Evolutionary conservation across 2,329 filamentous ascomycete genomes (phyloP), one percentile per base, ranked within the genome.

Genomic region (Mycosphaerella sp.): DNA sequence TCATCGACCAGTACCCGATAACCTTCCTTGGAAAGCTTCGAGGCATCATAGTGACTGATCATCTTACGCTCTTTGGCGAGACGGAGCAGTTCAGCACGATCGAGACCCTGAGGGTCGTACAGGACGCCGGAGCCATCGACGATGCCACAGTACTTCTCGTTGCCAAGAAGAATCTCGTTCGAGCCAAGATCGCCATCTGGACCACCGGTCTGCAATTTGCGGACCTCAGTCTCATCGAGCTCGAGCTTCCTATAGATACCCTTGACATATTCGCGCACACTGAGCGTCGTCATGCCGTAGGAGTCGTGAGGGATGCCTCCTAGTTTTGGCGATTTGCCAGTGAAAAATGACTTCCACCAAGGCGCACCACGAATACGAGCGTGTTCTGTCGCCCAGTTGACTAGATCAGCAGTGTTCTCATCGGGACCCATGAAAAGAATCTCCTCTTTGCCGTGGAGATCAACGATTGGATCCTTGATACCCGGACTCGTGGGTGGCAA

Each of bases 281-380:
- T 96, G 51, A 97, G 74, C 0, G 93, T 97, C 0, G 93, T 98
- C 93, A 98, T 98, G 64, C 93, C 93, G 66, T 98, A 98, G 36
- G 78, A 74, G 69, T 98, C 93, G 71, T 98, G 93, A 34, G 93
- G 93, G 61, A 98, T 98, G 67, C 93, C 93, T 57, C 93, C 93
- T 12, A 98, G 80, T 71, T 87, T 93, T 47, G 89, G 93, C 62
- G 89, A 95, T 79, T 98, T 98, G 66, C 93, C 93, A 2, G 93
- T 98, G 79, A 98, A 98, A 81, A 98, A 98, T 0, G 93, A 98
- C 78, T 98, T 98, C 93, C 93, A 98, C 89, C 91, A 98, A 25
- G 89, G 89, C 4, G 93, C 93, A 41, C 89, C 89, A 62, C 93
- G 84, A 55, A 76, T 75, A 46, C 89, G 82, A 54, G 93, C 93